Evolutionary conservation across 2,329 filamentous ascomycete species (phyloP).

Genomic region (Trichoderma sp.): DNA sequence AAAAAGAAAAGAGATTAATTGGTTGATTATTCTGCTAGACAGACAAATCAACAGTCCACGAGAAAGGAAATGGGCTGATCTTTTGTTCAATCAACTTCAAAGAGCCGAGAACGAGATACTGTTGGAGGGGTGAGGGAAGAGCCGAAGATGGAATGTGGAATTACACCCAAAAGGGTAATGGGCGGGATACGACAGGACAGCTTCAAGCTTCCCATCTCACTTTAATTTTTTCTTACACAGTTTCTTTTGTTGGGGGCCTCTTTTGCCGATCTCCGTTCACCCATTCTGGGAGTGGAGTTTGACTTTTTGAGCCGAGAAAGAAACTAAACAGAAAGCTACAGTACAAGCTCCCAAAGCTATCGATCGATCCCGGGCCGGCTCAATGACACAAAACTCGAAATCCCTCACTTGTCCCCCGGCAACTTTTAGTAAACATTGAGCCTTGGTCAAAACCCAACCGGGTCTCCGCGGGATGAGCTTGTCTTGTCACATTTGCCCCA

Average conservation of each 20-base stretch:
- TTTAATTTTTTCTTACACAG: not conserved
- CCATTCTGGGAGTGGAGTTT: not conserved
- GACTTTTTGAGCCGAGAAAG: not conserved
- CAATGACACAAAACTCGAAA: not conserved
- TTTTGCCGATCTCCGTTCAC: constrained; percentile 15
- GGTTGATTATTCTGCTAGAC: not conserved
- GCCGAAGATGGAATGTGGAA: not conserved
- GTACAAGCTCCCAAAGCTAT: not conserved
- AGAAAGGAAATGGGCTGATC: not conserved
- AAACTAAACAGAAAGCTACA: not conserved
- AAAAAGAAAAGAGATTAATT: not conserved
- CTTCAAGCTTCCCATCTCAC: not conserved
- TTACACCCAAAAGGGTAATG: constrained; percentile 10
- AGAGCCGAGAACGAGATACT: not conserved
- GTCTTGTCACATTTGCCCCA: not conserved
- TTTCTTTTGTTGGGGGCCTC: constrained; percentile 4
- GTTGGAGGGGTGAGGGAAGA: not conserved
- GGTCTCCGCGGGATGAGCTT: not conserved
- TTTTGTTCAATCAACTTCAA: not conserved
- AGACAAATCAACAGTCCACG: not conserved
- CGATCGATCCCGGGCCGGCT: not conserved
- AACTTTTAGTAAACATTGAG: not conserved
- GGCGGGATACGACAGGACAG: not conserved
- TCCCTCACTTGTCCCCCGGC: not conserved
- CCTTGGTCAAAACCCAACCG: not conserved